phyloP scores from a whole-genome alignment of 2,329 filamentous ascomycete genomes.

The Domatiomyces catenatus region DNA sequence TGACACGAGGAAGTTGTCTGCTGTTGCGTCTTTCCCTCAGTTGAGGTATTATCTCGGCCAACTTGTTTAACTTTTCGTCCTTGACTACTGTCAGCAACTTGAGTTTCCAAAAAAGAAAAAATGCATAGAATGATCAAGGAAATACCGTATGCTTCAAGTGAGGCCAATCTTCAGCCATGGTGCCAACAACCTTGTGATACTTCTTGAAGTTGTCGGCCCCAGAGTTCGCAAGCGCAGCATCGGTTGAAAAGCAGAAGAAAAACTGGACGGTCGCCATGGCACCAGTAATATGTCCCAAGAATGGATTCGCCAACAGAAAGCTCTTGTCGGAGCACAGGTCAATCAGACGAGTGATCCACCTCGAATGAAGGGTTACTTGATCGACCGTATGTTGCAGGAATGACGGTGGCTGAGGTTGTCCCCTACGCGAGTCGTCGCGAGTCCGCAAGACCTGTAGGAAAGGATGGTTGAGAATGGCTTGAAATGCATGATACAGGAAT shows the following conservation, averaged over 20 bases:
- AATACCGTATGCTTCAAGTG: slow-evolving; percentile 12
- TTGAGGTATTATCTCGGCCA: slow-evolving; percentile 5
- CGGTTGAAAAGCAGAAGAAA: slow-evolving; percentile 12
- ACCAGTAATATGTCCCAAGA: slow-evolving; percentile 11
- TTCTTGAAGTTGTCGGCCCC: slow-evolving; percentile 8
- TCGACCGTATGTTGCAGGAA: slow-evolving; percentile 14
- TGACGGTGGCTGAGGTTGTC: slow-evolving; percentile 10
- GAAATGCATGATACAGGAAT: slow-evolving; percentile 11
- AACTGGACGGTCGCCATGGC: slow-evolving; percentile 10
- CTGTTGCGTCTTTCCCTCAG: neutral
- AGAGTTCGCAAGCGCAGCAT: slow-evolving; percentile 4
- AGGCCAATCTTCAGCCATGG: slow-evolving; percentile 4
- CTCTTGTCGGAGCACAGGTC: slow-evolving; percentile 6
- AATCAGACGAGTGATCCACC: slow-evolving; percentile 10
- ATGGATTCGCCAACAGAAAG: slow-evolving; percentile 10
- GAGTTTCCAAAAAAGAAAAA: neutral
- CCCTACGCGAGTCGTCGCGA: slow-evolving; percentile 2
- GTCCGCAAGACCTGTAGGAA: slow-evolving; percentile 12
- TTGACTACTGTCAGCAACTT: slow-evolving; percentile 1
- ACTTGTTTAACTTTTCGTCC: slow-evolving; percentile 5
- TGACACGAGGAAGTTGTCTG: slow-evolving; percentile 7
- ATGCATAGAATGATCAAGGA: neutral
- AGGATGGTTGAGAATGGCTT: slow-evolving; percentile 12
- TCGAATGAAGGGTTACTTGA: slow-evolving; percentile 11
- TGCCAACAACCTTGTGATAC: slow-evolving; percentile 8